Evolutionary conservation across 441 rosid species (phyloP), one percentile per base, ranked within the genome.

Genomic region (Flueggea neowawraea): DNA sequence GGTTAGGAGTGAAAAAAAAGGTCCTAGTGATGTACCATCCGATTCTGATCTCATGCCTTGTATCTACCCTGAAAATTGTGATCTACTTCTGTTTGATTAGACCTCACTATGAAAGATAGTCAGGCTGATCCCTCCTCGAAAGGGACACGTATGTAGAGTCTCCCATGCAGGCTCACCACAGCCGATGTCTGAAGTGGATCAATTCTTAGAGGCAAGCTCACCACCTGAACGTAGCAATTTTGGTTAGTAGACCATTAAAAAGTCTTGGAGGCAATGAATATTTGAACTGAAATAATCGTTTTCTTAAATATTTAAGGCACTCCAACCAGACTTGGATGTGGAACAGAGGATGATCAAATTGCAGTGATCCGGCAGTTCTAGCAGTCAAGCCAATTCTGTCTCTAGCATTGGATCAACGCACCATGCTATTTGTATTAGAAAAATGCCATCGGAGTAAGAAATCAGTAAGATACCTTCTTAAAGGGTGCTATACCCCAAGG

Each of bases 401-500:
- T 36, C 41, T 8, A 5, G 4, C 41, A 8, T 36, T 8, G 4
- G 41, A 36, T 36, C 41, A 36, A 36, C 41, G 0, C 41, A 36
- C 1, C 4, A 36, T 36, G 9, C 41, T 36, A 8, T 2, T 36
- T 36, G 6, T 1, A 36, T 36, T 36, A 5, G 9, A 36, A 36
- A 8, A 36, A 8, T 36, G 41, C 41, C 41, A 1, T 4, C 7
- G 4, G 41, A 36, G 14, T 47, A 47, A 4, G 50, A 47, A 47
- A 14, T 47, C 50, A 9, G 9, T 10, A 14, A 11, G n/a, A 47
- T 47, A 87, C 97, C 97, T 94, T 90, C 63, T 78, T 87, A 73
- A 94, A 94, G 16, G 97, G 91, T 55, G 95, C 84, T 62, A 87
- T 82, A n/a, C 96, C 98, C 97, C 98, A 94, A 60, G 96, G 97